Base-by-base conservation (phyloP, 106 monocot genomes). In the Alisma plantagoaquatica region DNA sequence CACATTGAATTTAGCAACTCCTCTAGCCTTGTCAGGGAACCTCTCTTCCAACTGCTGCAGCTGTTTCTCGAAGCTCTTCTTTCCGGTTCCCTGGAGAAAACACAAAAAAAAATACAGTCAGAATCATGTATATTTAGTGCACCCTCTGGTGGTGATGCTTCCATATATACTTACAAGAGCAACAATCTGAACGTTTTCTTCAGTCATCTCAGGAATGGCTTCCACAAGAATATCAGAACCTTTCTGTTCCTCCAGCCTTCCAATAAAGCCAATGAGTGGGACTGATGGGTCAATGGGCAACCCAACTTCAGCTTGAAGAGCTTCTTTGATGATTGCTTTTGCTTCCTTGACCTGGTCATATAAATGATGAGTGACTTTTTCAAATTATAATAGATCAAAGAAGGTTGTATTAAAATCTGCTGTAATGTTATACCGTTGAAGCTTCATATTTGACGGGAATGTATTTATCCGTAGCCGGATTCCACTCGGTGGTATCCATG, bases 191-290 rank as follows among this genome's bases (percentile, higher is more conserved):
- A 94, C 80, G 61, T 94, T 55, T 58, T 87, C 79, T 0, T 71
- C 61, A 28, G 81, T 71, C 61, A 94, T 64, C 45, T 77, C 54
- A 28, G 87, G 83, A 47, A 94, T 80, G 23, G 93, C 80, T 60
- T 61, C 83, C n/a, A 64, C 80, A 22, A 94, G 66, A 68, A 94
- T 84, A 59, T 94, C 93, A 16, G 93, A 81, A 25, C 93, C 93
- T 64, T 94, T 94, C 74, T 94, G 93, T 59, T 94, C 93, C 47
- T 93, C 93, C 8, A 93, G 73, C 31, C 93, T 76, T 43, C 93
- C 93, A 31, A 94, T 75, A 67, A 94, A 94, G 3, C 70, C 73
- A 31, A 94, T 67, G 21, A 94, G 49, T 23, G 83, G 87, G 12
- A 80, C 75, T 14, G 69, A 46, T 30, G 42, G 32, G 43, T 81